phyloP scores from a whole-genome alignment of 192 early-diverging fungal species.

The Funneliformis geosporum region DNA sequence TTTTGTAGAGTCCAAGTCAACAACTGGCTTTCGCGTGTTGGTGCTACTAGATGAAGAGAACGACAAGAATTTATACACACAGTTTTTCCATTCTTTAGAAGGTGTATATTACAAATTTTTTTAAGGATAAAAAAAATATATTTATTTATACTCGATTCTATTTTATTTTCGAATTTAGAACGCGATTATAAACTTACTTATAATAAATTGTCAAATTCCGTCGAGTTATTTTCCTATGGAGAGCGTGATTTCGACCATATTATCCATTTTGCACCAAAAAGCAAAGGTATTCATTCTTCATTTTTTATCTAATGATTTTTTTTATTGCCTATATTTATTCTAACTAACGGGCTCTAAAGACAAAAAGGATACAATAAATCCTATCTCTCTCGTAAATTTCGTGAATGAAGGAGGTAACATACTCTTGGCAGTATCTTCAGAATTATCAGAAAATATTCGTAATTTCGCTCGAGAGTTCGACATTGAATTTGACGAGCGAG shows the following conservation, averaged over 20 bases:
- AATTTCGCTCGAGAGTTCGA: constrained; percentile 90
- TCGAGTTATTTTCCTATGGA: constrained; percentile 60
- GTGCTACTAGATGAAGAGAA: constrained; percentile 65
- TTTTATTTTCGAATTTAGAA: constrained; percentile 41
- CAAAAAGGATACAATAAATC: constrained; percentile 52
- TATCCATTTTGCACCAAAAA: constrained; percentile 76
- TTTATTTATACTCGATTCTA: constrained; percentile 35
- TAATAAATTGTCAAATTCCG: constrained; percentile 55
- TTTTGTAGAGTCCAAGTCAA: constrained; percentile 53
- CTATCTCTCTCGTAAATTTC: constrained; percentile 75
- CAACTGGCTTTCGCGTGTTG: constrained; percentile 64
- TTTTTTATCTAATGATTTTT: neutral
- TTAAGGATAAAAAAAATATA: constrained; percentile 18
- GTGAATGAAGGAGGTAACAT: constrained; percentile 91
- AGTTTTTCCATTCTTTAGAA: constrained; percentile 61
- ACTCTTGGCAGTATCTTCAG: constrained; percentile 67
- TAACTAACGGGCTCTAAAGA: constrained; percentile 33
- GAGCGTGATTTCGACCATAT: constrained; percentile 79
- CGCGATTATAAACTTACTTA: constrained; percentile 63
- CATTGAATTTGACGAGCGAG: constrained; percentile 77
- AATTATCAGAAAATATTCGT: constrained; percentile 67
- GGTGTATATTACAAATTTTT: constrained; percentile 36
- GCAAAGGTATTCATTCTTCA: constrained; percentile 53
- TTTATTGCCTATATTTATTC: neutral
- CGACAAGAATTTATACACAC: constrained; percentile 48